A percentile compares a stretch with the other conserved stretches of the same genome.
phyloP scores from a whole-genome alignment of 306 rosid genomes.

The Canavalia gladiata region DNA sequence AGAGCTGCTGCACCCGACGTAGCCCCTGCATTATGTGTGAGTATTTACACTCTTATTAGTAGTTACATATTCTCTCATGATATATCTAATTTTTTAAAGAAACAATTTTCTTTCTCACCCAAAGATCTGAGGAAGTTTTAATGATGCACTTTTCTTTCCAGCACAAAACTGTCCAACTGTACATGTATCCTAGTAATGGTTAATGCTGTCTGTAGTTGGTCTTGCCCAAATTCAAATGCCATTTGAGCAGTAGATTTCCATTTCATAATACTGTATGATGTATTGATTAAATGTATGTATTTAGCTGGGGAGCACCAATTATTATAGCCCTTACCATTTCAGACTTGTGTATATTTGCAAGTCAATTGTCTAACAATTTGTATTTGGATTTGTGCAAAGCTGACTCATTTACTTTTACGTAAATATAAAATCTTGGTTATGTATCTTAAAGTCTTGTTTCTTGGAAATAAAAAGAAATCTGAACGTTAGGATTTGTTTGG shows the following conservation, averaged over 20 bases:
- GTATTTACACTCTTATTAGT: neutral
- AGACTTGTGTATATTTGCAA: slow-evolving; percentile 1
- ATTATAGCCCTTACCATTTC: neutral
- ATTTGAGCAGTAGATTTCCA: neutral
- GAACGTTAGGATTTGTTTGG: neutral
- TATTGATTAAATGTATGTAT: slow-evolving; percentile 3
- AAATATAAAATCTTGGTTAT: slow-evolving; percentile 19
- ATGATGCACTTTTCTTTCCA: neutral
- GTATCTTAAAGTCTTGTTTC: neutral
- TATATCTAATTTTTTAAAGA: slow-evolving; percentile 23
- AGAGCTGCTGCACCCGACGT: slow-evolving; percentile 66
- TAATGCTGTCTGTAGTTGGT: slow-evolving; percentile 4
- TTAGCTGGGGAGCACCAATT: neutral
- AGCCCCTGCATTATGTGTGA: slow-evolving; percentile 60
- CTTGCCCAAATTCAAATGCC: slow-evolving; percentile 2
- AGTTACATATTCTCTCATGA: slow-evolving; percentile 3
- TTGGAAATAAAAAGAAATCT: neutral
- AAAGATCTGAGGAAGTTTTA: slow-evolving; percentile 4
- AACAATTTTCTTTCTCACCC: slow-evolving; percentile 1
- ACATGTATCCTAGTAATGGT: neutral
- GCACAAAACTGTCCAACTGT: neutral
- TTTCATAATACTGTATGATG: slow-evolving; percentile 29
- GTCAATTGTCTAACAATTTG: slow-evolving; percentile 20
- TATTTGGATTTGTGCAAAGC: neutral
- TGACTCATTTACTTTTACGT: neutral